Evolutionary conservation across 495 filamentous ascomycete genomes (phyloP).

Genomic region (Penicillium macrosclerotiorum): DNA sequence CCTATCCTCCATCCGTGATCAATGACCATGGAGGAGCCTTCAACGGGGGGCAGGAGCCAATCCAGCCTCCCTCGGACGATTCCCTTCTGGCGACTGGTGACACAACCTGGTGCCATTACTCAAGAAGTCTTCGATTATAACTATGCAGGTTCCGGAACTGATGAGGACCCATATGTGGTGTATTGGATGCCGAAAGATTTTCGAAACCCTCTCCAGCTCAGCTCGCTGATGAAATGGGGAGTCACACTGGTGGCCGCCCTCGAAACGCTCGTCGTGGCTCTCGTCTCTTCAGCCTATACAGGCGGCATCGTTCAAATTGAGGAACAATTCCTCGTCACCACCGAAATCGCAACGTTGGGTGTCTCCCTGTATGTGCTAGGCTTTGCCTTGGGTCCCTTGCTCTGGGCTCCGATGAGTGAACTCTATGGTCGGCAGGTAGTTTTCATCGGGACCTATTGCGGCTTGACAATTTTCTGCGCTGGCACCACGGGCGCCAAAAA

Average conservation of each 20-base stretch:
- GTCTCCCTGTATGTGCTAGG: constrained; percentile 72
- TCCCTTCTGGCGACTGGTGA: constrained; percentile 37
- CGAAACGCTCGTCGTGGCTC: constrained; percentile 65
- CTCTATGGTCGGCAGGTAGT: constrained; percentile 65
- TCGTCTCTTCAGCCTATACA: constrained; percentile 69
- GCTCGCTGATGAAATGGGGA: constrained; percentile 58
- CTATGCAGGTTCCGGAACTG: constrained; percentile 64
- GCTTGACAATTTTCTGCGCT: constrained; percentile 62
- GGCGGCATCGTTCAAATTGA: constrained; percentile 61
- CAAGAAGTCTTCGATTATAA: constrained; percentile 50
- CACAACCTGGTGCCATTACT: constrained; percentile 46
- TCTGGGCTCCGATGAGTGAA: constrained; percentile 63
- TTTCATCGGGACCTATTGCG: constrained; percentile 61
- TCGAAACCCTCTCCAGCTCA: constrained; percentile 63
- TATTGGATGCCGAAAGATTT: constrained; percentile 66
- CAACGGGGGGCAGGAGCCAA: constrained; percentile 7
- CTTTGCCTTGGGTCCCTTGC: constrained; percentile 54
- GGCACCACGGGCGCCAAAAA: constrained; percentile 58
- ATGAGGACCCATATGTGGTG: constrained; percentile 67
- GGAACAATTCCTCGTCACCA: constrained; percentile 49
- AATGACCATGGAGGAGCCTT: constrained; percentile 14
- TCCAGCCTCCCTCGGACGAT: constrained; percentile 15
- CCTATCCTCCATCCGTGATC: background rate
- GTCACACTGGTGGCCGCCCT: constrained; percentile 62
- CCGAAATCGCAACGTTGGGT: constrained; percentile 58